Evolutionary conservation across 1,139 yeast genomes (phyloP).

Genomic region (Taphrina sp.): DNA sequence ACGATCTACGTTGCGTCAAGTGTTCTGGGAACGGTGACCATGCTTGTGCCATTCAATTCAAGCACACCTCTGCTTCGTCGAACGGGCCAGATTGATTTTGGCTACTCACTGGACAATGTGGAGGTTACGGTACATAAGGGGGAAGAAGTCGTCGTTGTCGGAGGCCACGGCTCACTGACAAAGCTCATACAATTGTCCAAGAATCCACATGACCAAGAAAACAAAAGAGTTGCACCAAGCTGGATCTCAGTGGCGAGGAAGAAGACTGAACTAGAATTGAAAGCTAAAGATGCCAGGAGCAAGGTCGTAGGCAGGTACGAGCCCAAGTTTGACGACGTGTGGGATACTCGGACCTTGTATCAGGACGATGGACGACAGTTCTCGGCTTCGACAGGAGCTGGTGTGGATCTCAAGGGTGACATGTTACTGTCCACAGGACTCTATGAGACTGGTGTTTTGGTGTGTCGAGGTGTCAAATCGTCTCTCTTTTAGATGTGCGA

Average conservation of each 20-base stretch:
- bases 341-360: slow-evolving; percentile 21
- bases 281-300: neutral
- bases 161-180: slow-evolving; percentile 12
- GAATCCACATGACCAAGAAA: slow-evolving; percentile 6
- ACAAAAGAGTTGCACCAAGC: slow-evolving; percentile 6
- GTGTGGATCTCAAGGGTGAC: slow-evolving; percentile 3
- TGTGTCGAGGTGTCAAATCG: slow-evolving; percentile 16
- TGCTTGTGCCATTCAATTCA: slow-evolving; percentile 8
- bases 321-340: slow-evolving; percentile 2
- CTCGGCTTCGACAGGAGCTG: slow-evolving; percentile 18
- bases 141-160: slow-evolving; percentile 11
- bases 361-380: slow-evolving; percentile 21
- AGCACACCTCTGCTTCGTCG: slow-evolving; percentile 1
- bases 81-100: slow-evolving; percentile 1
- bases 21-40: slow-evolving; percentile 6
- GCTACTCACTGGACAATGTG: slow-evolving; percentile 19
- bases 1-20: slow-evolving; percentile 20
- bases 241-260: slow-evolving; percentile 16
- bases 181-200: slow-evolving; percentile 4
- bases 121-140: neutral
- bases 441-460: slow-evolving; percentile 19
- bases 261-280: neutral
- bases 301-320: slow-evolving; percentile 11
- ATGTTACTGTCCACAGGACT: slow-evolving; percentile 14
- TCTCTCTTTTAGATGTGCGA: too few species aligned